These are phyloP conservation scores for Eragrostis tef DNA, from an alignment of 202 grass and related monocot species.

Conservation along the genomic window DNA sequence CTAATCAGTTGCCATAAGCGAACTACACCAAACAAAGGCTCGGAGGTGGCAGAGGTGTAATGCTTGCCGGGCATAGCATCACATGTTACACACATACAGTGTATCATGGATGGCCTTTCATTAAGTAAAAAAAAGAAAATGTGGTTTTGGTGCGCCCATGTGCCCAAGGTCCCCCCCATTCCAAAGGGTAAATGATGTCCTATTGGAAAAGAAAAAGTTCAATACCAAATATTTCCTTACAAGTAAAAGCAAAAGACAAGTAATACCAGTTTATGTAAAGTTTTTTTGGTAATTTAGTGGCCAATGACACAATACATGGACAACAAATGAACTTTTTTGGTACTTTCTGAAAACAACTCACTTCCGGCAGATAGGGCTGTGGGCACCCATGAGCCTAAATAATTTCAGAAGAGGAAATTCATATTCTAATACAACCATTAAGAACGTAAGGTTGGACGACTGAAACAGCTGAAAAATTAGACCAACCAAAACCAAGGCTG, in stretches of 20 bases:
- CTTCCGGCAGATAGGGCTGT: background rate
- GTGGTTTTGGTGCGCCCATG: background rate
- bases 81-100: background rate
- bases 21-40: constrained; percentile 1
- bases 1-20: background rate
- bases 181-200: background rate
- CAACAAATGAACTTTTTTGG: background rate
- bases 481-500: background rate
- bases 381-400: background rate
- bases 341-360: background rate
- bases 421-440: background rate
- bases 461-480: constrained; percentile 3
- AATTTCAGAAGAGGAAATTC: background rate
- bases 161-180: background rate
- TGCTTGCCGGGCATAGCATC: background rate
- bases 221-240: background rate
- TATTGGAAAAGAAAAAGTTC: background rate
- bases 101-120: background rate
- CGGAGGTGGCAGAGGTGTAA: background rate
- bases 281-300: constrained; percentile 3
- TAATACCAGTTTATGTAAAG: background rate
- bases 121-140: background rate
- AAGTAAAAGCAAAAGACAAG: background rate
- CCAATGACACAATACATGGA: background rate
- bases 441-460: background rate